These are phyloP conservation scores for Phialocephala sp. DNA, from an alignment of 2,329 filamentous ascomycete genomes.

Conservation along the genomic window DNA sequence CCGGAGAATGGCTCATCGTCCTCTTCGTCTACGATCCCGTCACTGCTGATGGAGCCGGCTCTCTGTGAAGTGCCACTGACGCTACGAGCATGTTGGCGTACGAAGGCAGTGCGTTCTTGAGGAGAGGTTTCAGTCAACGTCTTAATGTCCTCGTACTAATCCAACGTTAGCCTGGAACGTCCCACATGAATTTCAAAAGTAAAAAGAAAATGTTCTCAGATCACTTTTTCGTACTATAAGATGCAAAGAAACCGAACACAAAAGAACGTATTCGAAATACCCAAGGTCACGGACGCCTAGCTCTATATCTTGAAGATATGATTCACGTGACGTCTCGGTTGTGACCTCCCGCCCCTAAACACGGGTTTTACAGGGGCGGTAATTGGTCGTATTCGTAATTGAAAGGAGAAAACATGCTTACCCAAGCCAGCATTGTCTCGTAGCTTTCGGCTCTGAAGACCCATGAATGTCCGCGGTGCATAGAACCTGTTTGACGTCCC, in stretches of 20 bases:
- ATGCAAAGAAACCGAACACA: not conserved
- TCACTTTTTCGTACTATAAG: not conserved
- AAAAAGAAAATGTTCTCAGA: not conserved
- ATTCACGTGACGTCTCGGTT: constrained; percentile 4
- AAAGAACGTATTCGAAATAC: not conserved
- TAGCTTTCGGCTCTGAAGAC: constrained; percentile 75
- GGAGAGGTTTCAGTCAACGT: constrained; percentile 85
- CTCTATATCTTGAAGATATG: not conserved
- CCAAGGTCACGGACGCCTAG: not conserved
- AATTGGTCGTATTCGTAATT: not conserved
- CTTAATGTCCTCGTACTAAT: constrained; percentile 84
- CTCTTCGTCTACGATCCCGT: constrained; percentile 73
- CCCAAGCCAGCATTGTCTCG: constrained; percentile 95
- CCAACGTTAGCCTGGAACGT: constrained; percentile 9
- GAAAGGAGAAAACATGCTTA: not conserved
- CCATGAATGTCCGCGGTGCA: constrained; percentile 84
- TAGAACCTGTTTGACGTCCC: constrained; percentile 87
- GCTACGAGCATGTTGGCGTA: constrained; percentile 80
- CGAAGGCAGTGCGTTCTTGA: constrained; percentile 86
- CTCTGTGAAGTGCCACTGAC: constrained; percentile 68
- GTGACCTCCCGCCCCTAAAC: not conserved
- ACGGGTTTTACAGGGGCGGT: not conserved
- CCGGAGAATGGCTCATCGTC: constrained; percentile 68
- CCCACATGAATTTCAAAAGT: not conserved
- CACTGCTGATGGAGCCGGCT: constrained; percentile 71